phyloP scores from a whole-genome alignment of 2,329 filamentous ascomycete genomes.

The Talaromyces pinophilus region DNA sequence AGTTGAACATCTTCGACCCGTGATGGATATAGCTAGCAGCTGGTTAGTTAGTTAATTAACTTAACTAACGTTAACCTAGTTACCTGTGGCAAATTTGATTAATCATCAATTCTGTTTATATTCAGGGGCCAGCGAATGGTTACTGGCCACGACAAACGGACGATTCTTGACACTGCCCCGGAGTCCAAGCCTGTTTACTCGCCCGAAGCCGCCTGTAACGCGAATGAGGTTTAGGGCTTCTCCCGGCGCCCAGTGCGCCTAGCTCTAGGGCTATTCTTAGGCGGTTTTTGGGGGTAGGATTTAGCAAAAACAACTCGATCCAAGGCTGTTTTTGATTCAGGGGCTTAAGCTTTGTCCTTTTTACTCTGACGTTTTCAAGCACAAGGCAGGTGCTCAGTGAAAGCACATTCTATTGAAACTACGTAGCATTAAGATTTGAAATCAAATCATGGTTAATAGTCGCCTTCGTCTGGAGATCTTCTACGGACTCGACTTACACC shows the following conservation, averaged over 20 bases:
- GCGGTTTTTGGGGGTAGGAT: background rate
- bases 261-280: background rate
- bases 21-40: background rate
- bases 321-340: background rate
- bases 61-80: too few species aligned
- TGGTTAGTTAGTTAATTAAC: background rate
- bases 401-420: background rate
- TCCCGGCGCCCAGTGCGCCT: background rate
- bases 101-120: background rate
- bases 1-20: background rate
- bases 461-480: background rate
- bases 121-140: background rate
- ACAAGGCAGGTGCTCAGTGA: background rate
- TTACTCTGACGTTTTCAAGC: background rate
- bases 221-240: background rate
- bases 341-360: background rate
- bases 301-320: background rate
- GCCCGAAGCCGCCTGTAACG: background rate
- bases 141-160: background rate
- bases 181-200: background rate
- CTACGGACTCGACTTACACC: background rate
- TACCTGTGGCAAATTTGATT: background rate
- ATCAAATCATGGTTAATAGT: background rate
- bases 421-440: background rate
- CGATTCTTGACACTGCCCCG: background rate